Evolutionary conservation across 1,139 yeast species (phyloP).

Genomic region (Hansenula lynferdii): DNA sequence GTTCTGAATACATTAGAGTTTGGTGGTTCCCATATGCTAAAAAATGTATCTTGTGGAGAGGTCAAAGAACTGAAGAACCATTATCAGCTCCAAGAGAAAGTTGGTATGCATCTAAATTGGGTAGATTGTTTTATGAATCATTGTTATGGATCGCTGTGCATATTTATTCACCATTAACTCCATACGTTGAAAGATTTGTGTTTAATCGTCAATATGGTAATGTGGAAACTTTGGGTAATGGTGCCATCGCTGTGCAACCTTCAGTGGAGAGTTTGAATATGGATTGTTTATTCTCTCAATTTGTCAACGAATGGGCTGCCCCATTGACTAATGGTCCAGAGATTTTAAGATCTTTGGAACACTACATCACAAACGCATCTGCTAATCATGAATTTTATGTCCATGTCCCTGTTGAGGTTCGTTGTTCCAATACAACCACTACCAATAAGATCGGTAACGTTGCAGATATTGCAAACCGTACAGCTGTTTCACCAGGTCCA

Average conservation of each 20-base stretch:
- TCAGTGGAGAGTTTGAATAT: slow-evolving; percentile 87
- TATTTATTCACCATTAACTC: slow-evolving; percentile 70
- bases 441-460: slow-evolving; percentile 24
- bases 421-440: slow-evolving; percentile 83
- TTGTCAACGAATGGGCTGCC: slow-evolving; percentile 95
- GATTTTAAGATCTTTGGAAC: slow-evolving; percentile 59
- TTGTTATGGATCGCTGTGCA: slow-evolving; percentile 78
- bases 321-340: slow-evolving; percentile 77
- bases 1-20: slow-evolving; percentile 84
- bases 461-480: slow-evolving; percentile 32
- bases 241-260: slow-evolving; percentile 68
- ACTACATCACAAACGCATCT: slow-evolving; percentile 59
- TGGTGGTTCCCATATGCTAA: slow-evolving; percentile 98
- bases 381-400: slow-evolving; percentile 62
- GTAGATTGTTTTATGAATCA: slow-evolving; percentile 74
- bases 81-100: slow-evolving; percentile 64
- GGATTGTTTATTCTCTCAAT: slow-evolving; percentile 94
- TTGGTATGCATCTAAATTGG: slow-evolving; percentile 81
- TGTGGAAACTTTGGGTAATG: slow-evolving; percentile 62
- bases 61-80: slow-evolving; percentile 60
- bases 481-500: slow-evolving; percentile 60
- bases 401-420: slow-evolving; percentile 93
- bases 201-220: slow-evolving; percentile 81
- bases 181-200: slow-evolving; percentile 77
- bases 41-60: slow-evolving; percentile 88